Conservation (phyloP, 345 rosid genomes). For the Eucalyptus tenuipes region DNA sequence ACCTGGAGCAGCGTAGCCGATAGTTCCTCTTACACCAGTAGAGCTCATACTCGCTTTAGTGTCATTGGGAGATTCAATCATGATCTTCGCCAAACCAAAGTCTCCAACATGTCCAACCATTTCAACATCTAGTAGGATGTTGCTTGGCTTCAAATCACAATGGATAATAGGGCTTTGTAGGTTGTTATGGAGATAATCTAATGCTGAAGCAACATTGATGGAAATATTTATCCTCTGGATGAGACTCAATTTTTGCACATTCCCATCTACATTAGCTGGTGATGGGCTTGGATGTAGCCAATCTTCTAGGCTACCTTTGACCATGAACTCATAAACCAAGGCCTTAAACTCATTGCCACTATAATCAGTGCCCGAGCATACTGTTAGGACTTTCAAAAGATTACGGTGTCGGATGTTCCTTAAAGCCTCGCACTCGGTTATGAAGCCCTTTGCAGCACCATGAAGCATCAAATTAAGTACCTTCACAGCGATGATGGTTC, state of each 20-base stretch:
- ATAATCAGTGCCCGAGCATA: neutral
- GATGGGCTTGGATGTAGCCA: neutral
- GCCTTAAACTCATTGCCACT: neutral
- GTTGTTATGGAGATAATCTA: slow-evolving; percentile 3
- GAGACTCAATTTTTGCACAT: neutral
- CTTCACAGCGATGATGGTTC: neutral
- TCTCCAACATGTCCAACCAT: neutral
- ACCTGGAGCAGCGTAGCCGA: neutral
- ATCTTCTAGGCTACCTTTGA: neutral
- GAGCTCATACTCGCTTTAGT: neutral
- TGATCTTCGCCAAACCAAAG: neutral
- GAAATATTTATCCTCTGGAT: neutral
- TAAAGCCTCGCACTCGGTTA: neutral
- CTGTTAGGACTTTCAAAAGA: neutral
- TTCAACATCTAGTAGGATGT: neutral
- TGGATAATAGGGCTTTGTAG: neutral
- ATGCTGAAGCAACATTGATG: neutral
- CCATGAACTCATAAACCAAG: neutral
- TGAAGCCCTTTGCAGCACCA: neutral
- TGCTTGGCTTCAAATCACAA: neutral
- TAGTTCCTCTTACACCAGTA: neutral
- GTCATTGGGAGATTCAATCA: neutral
- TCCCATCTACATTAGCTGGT: neutral
- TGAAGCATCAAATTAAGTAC: neutral
- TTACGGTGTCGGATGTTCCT: neutral